phyloP scores from a whole-genome alignment of 345 rosid species.

The Ricinus communis region DNA sequence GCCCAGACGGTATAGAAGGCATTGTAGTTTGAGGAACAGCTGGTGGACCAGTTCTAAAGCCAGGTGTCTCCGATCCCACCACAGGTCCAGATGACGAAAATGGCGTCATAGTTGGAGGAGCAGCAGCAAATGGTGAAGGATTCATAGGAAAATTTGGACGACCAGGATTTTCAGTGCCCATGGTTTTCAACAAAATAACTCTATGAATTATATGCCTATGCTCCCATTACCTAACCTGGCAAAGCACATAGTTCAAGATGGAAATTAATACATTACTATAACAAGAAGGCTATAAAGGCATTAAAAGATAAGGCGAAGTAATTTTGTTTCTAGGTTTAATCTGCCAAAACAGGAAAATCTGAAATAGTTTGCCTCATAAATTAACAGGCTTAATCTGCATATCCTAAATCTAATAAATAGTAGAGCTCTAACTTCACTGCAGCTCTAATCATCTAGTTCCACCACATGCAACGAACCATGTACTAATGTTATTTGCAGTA shows the following conservation, averaged over 20 bases:
- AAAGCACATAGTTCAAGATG: constrained; percentile 13
- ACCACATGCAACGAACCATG: no score
- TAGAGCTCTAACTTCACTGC: background rate
- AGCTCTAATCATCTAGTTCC: background rate
- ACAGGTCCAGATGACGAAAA: constrained; percentile 57
- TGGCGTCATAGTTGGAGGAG: constrained; percentile 55
- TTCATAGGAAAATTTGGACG: constrained; percentile 57
- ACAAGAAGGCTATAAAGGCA: no score
- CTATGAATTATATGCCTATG: constrained; percentile 22
- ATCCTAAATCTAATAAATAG: background rate
- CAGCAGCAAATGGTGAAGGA: constrained; percentile 57
- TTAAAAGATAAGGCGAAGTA: background rate
- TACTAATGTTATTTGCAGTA: no score
- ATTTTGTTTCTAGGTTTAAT: background rate
- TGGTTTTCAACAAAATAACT: constrained; percentile 24
- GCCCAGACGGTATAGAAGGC: constrained; percentile 48
- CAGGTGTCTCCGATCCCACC: constrained; percentile 44
- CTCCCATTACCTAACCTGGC: constrained; percentile 44
- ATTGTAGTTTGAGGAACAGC: constrained; percentile 40
- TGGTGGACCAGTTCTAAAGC: constrained; percentile 51
- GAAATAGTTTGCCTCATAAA: background rate
- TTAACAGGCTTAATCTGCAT: background rate
- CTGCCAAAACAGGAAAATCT: background rate
- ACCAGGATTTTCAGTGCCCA: constrained; percentile 71
- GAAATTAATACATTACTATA: background rate